Evolutionary conservation across 1,284 basidiomycete species (phyloP).

Genomic region (Pseudozyma sp.): DNA sequence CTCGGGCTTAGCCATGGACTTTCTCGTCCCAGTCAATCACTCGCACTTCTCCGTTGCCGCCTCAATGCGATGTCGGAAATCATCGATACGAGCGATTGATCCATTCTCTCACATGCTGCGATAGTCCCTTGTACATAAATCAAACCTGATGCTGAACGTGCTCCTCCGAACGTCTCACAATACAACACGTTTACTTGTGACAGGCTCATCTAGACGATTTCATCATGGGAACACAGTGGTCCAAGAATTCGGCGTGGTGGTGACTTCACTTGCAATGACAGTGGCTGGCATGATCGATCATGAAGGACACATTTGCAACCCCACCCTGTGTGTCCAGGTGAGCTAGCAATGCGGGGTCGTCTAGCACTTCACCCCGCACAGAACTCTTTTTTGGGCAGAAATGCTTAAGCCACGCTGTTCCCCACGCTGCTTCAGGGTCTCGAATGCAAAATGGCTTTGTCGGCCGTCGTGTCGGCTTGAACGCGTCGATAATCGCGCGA

Average conservation of each 20-base stretch:
- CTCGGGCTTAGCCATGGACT: too few species aligned
- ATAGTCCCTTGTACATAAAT: too few species aligned
- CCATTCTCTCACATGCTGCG: too few species aligned
- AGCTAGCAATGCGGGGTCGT: background rate
- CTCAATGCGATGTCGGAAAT: too few species aligned
- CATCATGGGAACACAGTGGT: too few species aligned
- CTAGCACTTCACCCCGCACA: background rate
- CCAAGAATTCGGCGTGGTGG: too few species aligned
- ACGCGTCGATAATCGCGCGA: slow-evolving; percentile 17
- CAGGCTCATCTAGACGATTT: slow-evolving; percentile 5
- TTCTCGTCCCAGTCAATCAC: too few species aligned
- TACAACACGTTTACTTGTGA: slow-evolving; percentile 1
- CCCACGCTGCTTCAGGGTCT: slow-evolving; percentile 10
- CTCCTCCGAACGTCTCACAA: background rate
- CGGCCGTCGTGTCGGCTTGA: slow-evolving; percentile 27
- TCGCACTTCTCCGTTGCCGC: too few species aligned
- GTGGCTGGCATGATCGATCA: too few species aligned
- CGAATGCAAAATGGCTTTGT: slow-evolving; percentile 20
- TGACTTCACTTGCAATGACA: too few species aligned
- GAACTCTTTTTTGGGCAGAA: background rate
- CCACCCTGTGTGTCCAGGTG: background rate
- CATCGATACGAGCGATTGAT: too few species aligned
- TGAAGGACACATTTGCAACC: background rate
- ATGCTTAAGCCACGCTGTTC: background rate
- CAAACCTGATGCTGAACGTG: too few species aligned